phyloP scores from a whole-genome alignment of 75 land plant species.

The Pseudotsuga menziesii region DNA sequence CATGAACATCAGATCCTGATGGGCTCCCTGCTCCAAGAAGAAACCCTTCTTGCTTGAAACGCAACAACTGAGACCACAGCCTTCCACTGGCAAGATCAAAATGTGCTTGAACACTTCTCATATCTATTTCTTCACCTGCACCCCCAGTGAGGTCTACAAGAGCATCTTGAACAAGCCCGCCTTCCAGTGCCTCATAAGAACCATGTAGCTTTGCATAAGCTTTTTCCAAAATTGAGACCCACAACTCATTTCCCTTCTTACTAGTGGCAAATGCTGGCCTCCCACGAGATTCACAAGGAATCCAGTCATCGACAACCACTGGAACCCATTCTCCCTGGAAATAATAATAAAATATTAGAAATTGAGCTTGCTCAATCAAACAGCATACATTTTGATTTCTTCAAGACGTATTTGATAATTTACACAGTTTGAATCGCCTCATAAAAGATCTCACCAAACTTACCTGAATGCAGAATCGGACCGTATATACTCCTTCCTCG shows the following conservation, averaged over 20 bases:
- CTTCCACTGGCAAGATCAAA: slow-evolving; percentile 98
- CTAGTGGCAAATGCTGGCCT: slow-evolving; percentile 99
- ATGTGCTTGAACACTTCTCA: slow-evolving; percentile 91
- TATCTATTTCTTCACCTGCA: slow-evolving; percentile 99
- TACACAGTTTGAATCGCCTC: no score
- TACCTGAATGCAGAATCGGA: slow-evolving; percentile 99
- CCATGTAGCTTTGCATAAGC: slow-evolving; percentile 99
- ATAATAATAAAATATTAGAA: no score
- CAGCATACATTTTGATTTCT: no score
- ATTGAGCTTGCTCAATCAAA: no score
- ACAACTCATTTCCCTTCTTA: slow-evolving; percentile 82
- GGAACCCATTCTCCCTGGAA: slow-evolving; percentile 99
- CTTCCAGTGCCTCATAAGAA: slow-evolving; percentile 97
- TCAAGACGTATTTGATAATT: no score
- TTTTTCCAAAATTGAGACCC: slow-evolving; percentile 98
- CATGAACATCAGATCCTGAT: slow-evolving; percentile 93
- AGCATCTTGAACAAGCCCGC: slow-evolving; percentile 99
- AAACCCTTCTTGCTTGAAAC: slow-evolving; percentile 97
- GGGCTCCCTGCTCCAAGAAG: slow-evolving; percentile 99
- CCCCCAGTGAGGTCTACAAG: slow-evolving; percentile 99
- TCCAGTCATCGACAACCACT: slow-evolving; percentile 99
- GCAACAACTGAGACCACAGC: slow-evolving; percentile 96
- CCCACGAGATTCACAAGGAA: slow-evolving; percentile 94
- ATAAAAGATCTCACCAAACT: background rate
- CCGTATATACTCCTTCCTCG: slow-evolving; percentile 98